These are phyloP conservation scores for Phytophthora tentaculata DNA, from an alignment of 352 stramenopile species.

Conservation along the genomic window DNA sequence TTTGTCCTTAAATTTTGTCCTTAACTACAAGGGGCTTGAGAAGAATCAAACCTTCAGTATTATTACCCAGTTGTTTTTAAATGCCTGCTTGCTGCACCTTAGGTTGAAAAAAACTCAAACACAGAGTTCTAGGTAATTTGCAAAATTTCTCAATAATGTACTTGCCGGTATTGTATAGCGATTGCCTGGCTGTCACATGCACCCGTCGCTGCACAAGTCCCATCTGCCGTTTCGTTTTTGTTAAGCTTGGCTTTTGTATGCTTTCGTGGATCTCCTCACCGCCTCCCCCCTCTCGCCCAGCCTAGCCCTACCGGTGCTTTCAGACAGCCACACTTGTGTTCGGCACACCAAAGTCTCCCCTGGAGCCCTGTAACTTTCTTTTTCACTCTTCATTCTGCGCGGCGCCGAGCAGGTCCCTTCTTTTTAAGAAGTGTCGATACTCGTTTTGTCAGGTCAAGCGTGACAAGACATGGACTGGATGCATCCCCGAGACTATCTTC, in stretches of 20 bases:
- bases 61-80: too few relatives aligned
- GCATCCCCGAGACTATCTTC: constrained; percentile 52
- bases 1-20: too few relatives aligned
- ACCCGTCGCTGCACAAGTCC: constrained; percentile 5
- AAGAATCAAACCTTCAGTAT: too few relatives aligned
- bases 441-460: not conserved
- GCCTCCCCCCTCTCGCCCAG: constrained; percentile 18
- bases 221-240: constrained; percentile 35
- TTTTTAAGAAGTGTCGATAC: constrained; percentile 22
- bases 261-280: constrained; percentile 27
- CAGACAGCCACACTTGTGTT: constrained; percentile 17
- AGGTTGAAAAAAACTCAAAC: too few relatives aligned
- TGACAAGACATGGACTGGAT: constrained; percentile 59
- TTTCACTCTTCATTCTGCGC: constrained; percentile 39
- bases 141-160: not conserved
- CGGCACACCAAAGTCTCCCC: constrained; percentile 20
- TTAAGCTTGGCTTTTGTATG: constrained; percentile 27
- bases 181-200: constrained; percentile 25
- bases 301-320: constrained; percentile 35
- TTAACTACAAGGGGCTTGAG: too few relatives aligned
- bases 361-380: not conserved
- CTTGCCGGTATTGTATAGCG: constrained; percentile 9
- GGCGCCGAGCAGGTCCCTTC: constrained; percentile 17
- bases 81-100: too few relatives aligned
- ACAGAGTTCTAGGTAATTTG: too few relatives aligned